These are phyloP conservation scores for Aulographum hederae DNA, from an alignment of 2,329 filamentous ascomycete species.

Conservation along the genomic window DNA sequence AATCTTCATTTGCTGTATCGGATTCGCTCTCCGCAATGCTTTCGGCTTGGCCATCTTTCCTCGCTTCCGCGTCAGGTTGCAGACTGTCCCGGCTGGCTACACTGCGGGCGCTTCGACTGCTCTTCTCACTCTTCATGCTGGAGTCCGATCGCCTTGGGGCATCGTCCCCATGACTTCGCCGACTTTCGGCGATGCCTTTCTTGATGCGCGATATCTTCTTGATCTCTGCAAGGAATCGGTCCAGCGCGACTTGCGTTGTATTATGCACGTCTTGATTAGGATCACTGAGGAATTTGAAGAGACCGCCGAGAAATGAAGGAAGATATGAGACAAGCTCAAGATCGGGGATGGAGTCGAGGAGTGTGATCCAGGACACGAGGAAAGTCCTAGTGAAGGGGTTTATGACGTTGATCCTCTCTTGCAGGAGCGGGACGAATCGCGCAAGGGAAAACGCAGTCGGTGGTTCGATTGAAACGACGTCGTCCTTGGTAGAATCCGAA, in stretches of 20 bases:
- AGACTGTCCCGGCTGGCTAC: slow-evolving; percentile 9
- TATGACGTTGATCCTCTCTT: slow-evolving; percentile 84
- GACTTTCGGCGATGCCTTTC: slow-evolving; percentile 77
- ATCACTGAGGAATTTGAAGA: slow-evolving; percentile 85
- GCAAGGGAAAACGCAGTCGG: slow-evolving; percentile 84
- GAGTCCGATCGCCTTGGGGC: slow-evolving; percentile 53
- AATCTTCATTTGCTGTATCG: slow-evolving; percentile 17
- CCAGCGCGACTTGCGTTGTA: slow-evolving; percentile 71
- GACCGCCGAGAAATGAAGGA: slow-evolving; percentile 74
- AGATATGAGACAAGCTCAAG: slow-evolving; percentile 85
- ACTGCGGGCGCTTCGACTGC: slow-evolving; percentile 14
- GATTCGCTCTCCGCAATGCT: slow-evolving; percentile 18
- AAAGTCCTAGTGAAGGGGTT: slow-evolving; percentile 93
- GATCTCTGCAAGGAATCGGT: slow-evolving; percentile 83
- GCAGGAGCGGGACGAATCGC: slow-evolving; percentile 79
- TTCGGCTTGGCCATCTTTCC: slow-evolving; percentile 27
- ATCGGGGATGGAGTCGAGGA: slow-evolving; percentile 92
- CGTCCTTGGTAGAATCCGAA: slow-evolving; percentile 19
- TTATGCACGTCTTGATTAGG: slow-evolving; percentile 88
- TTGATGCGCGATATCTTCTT: slow-evolving; percentile 87
- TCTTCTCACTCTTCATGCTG: slow-evolving; percentile 16
- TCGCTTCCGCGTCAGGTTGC: slow-evolving; percentile 16
- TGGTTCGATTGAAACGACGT: slow-evolving; percentile 14
- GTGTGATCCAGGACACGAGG: slow-evolving; percentile 84
- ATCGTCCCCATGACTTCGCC: slow-evolving; percentile 47